phyloP scores from a whole-genome alignment of 495 filamentous ascomycete genomes.

The Penicillium lagena region DNA sequence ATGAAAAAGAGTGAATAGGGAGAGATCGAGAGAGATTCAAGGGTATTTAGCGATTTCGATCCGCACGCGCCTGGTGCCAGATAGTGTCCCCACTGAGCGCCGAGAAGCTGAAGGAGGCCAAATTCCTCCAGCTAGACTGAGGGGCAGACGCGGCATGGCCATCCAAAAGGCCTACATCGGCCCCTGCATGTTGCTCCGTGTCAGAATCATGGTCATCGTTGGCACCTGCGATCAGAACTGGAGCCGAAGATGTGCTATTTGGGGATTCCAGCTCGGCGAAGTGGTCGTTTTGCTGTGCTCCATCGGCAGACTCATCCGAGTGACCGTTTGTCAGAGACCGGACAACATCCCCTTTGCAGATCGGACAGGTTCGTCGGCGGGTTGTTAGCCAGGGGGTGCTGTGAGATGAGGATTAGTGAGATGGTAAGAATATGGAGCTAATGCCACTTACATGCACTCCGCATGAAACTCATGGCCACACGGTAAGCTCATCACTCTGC shows the following conservation, averaged over 20 bases:
- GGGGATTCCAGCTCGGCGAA: constrained; percentile 20
- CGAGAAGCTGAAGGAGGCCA: constrained; percentile 40
- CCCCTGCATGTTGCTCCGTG: constrained; percentile 28
- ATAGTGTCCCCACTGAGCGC: constrained; percentile 46
- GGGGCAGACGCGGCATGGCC: constrained; percentile 31
- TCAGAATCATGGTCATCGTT: constrained; percentile 26
- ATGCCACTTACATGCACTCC: constrained; percentile 87
- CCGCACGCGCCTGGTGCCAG: constrained; percentile 40
- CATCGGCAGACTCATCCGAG: constrained; percentile 35
- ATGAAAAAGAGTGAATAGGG: constrained; percentile 8
- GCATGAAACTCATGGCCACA: constrained; percentile 98
- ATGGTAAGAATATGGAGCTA: not conserved
- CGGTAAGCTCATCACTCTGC: constrained; percentile 93
- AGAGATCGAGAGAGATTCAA: constrained; percentile 1
- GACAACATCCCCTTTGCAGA: constrained; percentile 97
- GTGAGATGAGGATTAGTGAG: constrained; percentile 11
- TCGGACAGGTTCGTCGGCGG: constrained; percentile 88
- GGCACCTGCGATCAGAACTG: constrained; percentile 33
- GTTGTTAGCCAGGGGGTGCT: constrained; percentile 99
- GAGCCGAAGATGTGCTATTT: constrained; percentile 40
- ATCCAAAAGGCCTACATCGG: constrained; percentile 25
- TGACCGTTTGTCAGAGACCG: constrained; percentile 45
- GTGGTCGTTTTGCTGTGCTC: constrained; percentile 38
- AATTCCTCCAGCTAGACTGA: constrained; percentile 33
- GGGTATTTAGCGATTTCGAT: constrained; percentile 34